Evolutionary conservation across 108 stramenopile genomes (phyloP), one percentile per base, ranked within the genome.

Genomic region (Parmales sp.): DNA sequence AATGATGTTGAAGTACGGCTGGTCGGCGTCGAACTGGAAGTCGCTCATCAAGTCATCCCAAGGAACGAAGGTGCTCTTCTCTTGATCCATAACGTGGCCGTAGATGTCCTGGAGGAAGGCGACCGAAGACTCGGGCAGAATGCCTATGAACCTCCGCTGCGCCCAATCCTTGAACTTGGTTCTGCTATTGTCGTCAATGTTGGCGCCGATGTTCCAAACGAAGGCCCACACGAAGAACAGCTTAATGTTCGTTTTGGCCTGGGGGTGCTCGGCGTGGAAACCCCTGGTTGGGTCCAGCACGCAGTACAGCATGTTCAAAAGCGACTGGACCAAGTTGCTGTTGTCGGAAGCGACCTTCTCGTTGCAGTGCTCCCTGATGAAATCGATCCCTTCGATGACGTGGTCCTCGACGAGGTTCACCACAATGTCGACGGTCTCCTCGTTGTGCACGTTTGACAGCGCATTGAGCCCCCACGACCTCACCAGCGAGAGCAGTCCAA

Each of bases 161-260:
- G 2, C 76, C 65, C 34, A 86, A 28, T 66, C 60, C 38, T 80
- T 74, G 2, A 86, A 48, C 39, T 50, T 60, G 6, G 48, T 64
- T 28, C 82, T 48, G 5, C 76, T 64, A 0, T 22, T 46, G 41
- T 82, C 83, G 37, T 78, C 68, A 0, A 79, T 81, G 20, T 82
- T 76, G 28, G 79, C 85, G 26, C 73, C 74, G 25, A 86, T 44
- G 9, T 83, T 78, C 85, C 85, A 86, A 11, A 79, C 72, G 41
- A 74, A 34, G 20, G 78, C 51, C 28, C 82, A 83, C 16, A 78
- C 75, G 49, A 74, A 70, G 20, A 82, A 38, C 5, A 34, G 13
- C 16, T 41, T n/a, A n/a, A 69, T 50, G 34, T 39, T 25, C 20
- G 70, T 49, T 28, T 39, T 54, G 68, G 23, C 45, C n/a, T 38